These are phyloP conservation scores for Cladosporium colombiae DNA, from an alignment of 2,329 filamentous ascomycete genomes.

Conservation along the genomic window DNA sequence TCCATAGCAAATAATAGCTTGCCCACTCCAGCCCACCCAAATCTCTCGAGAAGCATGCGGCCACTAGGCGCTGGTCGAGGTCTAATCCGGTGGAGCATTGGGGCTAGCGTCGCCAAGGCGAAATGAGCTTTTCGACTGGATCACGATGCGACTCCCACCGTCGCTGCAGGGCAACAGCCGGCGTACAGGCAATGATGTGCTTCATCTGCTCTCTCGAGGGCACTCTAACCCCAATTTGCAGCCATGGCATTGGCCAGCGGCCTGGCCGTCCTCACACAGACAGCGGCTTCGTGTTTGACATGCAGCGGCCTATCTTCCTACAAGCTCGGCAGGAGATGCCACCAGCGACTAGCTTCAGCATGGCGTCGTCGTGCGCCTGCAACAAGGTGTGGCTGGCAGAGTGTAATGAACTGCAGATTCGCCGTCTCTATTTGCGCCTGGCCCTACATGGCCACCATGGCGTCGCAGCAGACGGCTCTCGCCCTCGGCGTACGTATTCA, in stretches of 20 bases:
- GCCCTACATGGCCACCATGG: conserved; percentile 14
- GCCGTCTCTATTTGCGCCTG: conserved; percentile 2
- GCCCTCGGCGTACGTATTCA: conserved; percentile 9
- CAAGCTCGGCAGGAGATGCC: conserved; percentile 17
- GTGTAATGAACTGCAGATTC: background rate
- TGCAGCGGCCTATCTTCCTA: conserved; percentile 4
- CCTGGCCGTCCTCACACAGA: conserved; percentile 12
- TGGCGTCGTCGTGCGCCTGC: background rate
- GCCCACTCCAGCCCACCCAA: conserved; percentile 20
- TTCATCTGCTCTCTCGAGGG: background rate
- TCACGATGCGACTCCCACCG: conserved; percentile 7
- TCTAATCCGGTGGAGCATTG: conserved; percentile 12
- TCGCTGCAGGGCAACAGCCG: conserved; percentile 20
- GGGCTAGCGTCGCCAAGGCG: conserved; percentile 16
- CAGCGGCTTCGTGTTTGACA: conserved; percentile 7
- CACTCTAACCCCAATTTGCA: background rate
- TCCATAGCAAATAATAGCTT: conserved; percentile 18
- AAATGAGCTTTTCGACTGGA: conserved; percentile 15
- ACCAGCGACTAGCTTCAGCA: conserved; percentile 7
- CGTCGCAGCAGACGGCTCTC: conserved; percentile 9
- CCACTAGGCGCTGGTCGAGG: conserved; percentile 14
- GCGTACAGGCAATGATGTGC: conserved; percentile 8
- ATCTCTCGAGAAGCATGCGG: conserved; percentile 14
- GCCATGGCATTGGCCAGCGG: conserved; percentile 9
- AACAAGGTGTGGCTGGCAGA: conserved; percentile 13